Conservation (phyloP, 2,329 filamentous ascomycete species). For the Ophiocordyceps robertsii region DNA sequence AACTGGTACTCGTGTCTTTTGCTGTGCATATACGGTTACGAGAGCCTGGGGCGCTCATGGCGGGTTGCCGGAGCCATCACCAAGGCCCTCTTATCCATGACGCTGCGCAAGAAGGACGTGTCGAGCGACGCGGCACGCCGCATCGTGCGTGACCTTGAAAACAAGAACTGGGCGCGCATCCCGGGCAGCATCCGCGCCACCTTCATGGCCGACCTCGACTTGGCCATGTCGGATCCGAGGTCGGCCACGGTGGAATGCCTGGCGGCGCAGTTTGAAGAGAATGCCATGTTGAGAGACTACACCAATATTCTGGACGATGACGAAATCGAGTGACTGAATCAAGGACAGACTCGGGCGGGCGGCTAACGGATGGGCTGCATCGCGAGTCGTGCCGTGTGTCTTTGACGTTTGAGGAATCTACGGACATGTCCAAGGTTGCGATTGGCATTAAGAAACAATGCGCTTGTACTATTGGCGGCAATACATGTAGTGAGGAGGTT, state of each 20-base stretch:
- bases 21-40: conserved; percentile 21
- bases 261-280: conserved; percentile 18
- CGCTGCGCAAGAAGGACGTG: conserved; percentile 15
- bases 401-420: no score
- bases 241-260: conserved; percentile 19
- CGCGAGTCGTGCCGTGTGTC: no score
- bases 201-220: conserved; percentile 22
- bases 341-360: no score
- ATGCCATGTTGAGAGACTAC: conserved; percentile 20
- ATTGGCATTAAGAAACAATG: no score
- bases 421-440: no score
- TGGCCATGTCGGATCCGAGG: conserved; percentile 20
- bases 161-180: conserved; percentile 7
- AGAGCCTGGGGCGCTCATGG: conserved; percentile 16
- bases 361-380: no score
- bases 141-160: conserved; percentile 16
- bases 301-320: conserved; percentile 8
- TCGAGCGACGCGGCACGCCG: conserved; percentile 13
- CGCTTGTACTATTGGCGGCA: no score
- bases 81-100: conserved; percentile 17
- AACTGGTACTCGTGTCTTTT: conserved; percentile 20
- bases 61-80: conserved; percentile 16
- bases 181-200: conserved; percentile 16
- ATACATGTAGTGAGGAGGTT: no score
- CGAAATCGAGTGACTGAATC: not conserved